phyloP scores from a whole-genome alignment of 116 monocot genomes.

The Trichopus zeylanicus region DNA sequence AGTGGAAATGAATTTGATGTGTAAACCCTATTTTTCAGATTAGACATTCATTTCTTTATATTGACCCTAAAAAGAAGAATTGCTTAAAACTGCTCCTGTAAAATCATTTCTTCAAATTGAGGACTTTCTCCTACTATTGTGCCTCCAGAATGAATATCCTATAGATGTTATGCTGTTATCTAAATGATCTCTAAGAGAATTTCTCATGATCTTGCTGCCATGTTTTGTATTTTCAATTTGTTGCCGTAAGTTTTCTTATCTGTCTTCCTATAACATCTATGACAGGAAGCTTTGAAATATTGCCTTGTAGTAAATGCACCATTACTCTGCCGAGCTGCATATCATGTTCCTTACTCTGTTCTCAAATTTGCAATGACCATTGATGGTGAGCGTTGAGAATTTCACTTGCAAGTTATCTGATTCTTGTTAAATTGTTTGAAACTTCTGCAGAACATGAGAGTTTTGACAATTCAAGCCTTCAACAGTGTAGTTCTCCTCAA shows the following conservation, averaged over 20 bases:
- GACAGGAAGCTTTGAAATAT: constrained; percentile 75
- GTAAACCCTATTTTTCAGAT: too few species aligned
- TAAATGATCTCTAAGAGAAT: too few species aligned
- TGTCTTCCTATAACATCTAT: constrained; percentile 2
- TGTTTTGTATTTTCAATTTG: background rate
- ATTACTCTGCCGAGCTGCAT: constrained; percentile 81
- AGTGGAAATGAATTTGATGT: too few species aligned
- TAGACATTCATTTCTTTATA: too few species aligned
- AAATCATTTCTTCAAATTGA: too few species aligned
- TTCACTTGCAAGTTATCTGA: background rate
- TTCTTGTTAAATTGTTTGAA: background rate
- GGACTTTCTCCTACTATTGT: too few species aligned
- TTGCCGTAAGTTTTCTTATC: background rate
- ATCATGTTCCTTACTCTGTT: constrained; percentile 75
- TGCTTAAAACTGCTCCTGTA: too few species aligned
- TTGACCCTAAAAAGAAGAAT: too few species aligned
- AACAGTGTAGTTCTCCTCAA: background rate
- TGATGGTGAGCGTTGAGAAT: constrained; percentile 63
- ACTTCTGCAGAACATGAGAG: background rate
- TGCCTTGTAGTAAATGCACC: constrained; percentile 95
- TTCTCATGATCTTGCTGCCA: background rate
- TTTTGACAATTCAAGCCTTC: background rate
- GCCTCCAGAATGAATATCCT: too few species aligned
- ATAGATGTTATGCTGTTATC: too few species aligned
- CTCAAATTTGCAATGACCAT: constrained; percentile 99